Conservation (phyloP, 495 filamentous ascomycete species). For the Daldinia concentrica region DNA sequence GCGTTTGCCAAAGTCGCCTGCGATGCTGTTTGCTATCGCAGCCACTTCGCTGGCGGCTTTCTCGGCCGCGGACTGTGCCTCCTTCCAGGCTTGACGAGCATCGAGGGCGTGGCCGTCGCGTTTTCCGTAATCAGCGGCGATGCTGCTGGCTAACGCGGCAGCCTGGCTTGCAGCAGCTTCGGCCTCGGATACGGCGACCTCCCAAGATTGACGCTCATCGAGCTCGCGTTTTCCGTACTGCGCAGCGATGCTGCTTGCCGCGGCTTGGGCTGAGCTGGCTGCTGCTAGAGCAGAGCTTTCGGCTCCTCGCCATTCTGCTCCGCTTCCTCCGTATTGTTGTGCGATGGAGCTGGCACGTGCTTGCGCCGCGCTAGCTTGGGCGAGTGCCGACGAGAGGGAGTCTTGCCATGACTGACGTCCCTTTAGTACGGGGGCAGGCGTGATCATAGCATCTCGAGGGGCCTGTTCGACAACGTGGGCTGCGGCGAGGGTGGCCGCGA, state of each 20-base stretch:
- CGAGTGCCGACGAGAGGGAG: constrained; percentile 22
- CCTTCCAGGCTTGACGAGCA: constrained; percentile 5
- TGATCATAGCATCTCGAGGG: constrained; percentile 40
- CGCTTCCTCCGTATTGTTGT: background rate
- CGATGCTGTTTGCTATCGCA: constrained; percentile 15
- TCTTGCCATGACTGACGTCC: constrained; percentile 26
- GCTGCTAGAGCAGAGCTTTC: constrained; percentile 22
- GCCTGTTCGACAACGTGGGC: constrained; percentile 27
- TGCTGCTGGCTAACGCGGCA: constrained; percentile 12
- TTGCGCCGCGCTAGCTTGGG: constrained; percentile 26
- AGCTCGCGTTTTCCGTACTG: constrained; percentile 16
- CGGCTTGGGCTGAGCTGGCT: constrained; percentile 22
- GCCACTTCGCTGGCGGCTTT: background rate
- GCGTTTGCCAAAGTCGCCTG: constrained; percentile 16
- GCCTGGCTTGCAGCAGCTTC: constrained; percentile 14
- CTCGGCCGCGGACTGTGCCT: background rate
- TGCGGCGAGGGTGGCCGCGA: constrained; percentile 30
- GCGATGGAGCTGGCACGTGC: constrained; percentile 33
- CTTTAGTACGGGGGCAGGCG: constrained; percentile 32
- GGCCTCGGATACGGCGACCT: background rate
- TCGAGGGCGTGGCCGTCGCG: background rate
- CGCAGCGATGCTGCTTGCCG: constrained; percentile 24
- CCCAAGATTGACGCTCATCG: constrained; percentile 12
- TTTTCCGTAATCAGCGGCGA: constrained; percentile 5
- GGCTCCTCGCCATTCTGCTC: constrained; percentile 3